Evolutionary conservation across 1,284 basidiomycete genomes (phyloP), one percentile per base, ranked within the genome.

Genomic region (Apiotrichum sp.): DNA sequence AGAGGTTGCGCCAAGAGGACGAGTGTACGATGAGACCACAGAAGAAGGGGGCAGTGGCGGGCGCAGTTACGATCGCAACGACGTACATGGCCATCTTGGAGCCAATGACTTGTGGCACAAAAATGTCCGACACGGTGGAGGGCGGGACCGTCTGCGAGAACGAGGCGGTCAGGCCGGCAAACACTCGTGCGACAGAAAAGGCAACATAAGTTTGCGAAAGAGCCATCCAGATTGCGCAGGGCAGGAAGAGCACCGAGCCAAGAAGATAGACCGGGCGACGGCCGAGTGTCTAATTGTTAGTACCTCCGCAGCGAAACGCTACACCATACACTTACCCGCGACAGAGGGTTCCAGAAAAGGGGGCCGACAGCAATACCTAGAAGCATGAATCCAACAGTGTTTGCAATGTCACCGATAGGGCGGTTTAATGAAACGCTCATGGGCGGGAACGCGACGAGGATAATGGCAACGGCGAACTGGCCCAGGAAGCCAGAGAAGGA

Each of bases 301-400:
- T 22, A 22, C 22, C 22, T 22, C 36, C 36, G 13, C 46, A 41
- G 40, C n/a, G 10, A 6, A 16, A 3, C 7, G 45, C 4, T 16
- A 11, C 3, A 9, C 8, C 13, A 38, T 7, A 38, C 16, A 49
- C 48, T 41, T 31, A 49, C 48, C 16, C 38, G 9, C 1, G 63
- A 65, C 4, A 69, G 46, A 10, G 66, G 67, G 49, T 69, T 67
- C 62, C 66, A 69, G 16, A 76, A 62, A 6, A 76, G 52, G 0
- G 73, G 69, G 0, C 75, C 75, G 3, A 73, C 68, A 1, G 72
- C 73, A 22, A 73, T 64, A 35, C 75, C 75, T 9, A 76, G 67
- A n/a, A 76, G 62, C 29, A 59, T 60, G 59, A 72, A 73, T 9
- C 74, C 74, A 56, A 76, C 71, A 0, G 72, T 64, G 61, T 74